A percentile compares a stretch with the other conserved stretches of the same genome.
Evolutionary conservation across 306 rosid species (phyloP).

Genomic region (Malus domestica): ASM211411v1 NC_041804.1:20476501-20477000

Average conservation of each 20-base stretch:
- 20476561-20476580: slow-evolving; percentile 76
- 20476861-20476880: slow-evolving; percentile 82
- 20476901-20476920: slow-evolving; percentile 66
- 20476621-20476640: slow-evolving; percentile 82
- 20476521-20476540: slow-evolving; percentile 69
- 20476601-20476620: slow-evolving; percentile 73
- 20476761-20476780: slow-evolving; percentile 80
- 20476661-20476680: slow-evolving; percentile 71
- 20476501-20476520: slow-evolving; percentile 85
- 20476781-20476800: slow-evolving; percentile 92
- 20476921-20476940: slow-evolving; percentile 72
- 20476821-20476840: slow-evolving; percentile 72
- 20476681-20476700: slow-evolving; percentile 87
- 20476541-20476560: slow-evolving; percentile 85
- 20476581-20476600: slow-evolving; percentile 71
- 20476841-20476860: slow-evolving; percentile 79
- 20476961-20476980: slow-evolving; percentile 65
- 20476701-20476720: slow-evolving; percentile 95
- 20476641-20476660: slow-evolving; percentile 74
- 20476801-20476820: slow-evolving; percentile 78
- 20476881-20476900: slow-evolving; percentile 61
- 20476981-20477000: slow-evolving; percentile 71
- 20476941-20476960: slow-evolving; percentile 66
- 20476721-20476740: slow-evolving; percentile 84
- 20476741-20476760: slow-evolving; percentile 66